phyloP scores from a whole-genome alignment of 345 rosid genomes.

The Combretum micranthum region DNA sequence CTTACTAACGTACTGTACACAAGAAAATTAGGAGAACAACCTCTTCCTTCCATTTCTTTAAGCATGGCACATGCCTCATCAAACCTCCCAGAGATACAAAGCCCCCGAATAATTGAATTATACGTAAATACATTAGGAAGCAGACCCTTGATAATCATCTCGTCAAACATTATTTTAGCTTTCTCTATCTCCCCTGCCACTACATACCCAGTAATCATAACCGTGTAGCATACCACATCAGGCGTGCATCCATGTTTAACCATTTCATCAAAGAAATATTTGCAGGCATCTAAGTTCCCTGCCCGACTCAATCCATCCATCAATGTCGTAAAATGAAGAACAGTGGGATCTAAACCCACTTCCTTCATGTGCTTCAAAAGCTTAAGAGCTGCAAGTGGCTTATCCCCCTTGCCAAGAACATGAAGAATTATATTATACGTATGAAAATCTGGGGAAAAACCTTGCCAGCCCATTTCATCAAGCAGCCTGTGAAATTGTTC shows the following conservation, averaged over 20 bases:
- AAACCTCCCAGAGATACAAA: constrained; percentile 63
- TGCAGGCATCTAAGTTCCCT: constrained; percentile 77
- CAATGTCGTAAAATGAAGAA: constrained; percentile 79
- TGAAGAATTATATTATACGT: constrained; percentile 80
- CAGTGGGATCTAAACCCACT: constrained; percentile 51
- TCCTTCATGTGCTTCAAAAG: constrained; percentile 81
- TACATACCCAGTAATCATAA: constrained; percentile 70
- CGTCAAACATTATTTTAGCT: constrained; percentile 55
- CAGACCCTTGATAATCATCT: constrained; percentile 54
- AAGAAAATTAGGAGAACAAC: constrained; percentile 75
- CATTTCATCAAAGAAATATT: constrained; percentile 74
- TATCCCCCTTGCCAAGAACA: constrained; percentile 75
- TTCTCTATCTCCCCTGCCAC: constrained; percentile 62
- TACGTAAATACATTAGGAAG: constrained; percentile 84
- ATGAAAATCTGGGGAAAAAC: constrained; percentile 64
- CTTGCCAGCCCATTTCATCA: constrained; percentile 66
- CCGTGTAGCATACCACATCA: constrained; percentile 83
- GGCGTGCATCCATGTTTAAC: constrained; percentile 51
- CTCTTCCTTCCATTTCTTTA: constrained; percentile 78
- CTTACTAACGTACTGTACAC: constrained; percentile 83
- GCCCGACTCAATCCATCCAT: constrained; percentile 89
- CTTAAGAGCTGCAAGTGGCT: constrained; percentile 69
- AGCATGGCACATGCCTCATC: constrained; percentile 77
- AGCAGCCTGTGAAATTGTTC: constrained; percentile 57
- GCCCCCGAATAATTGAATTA: constrained; percentile 79